Evolutionary conservation across 129 eudicot genomes (phyloP), one percentile per base, ranked within the genome.

Genomic region (Helianthus tuberosus): DNA sequence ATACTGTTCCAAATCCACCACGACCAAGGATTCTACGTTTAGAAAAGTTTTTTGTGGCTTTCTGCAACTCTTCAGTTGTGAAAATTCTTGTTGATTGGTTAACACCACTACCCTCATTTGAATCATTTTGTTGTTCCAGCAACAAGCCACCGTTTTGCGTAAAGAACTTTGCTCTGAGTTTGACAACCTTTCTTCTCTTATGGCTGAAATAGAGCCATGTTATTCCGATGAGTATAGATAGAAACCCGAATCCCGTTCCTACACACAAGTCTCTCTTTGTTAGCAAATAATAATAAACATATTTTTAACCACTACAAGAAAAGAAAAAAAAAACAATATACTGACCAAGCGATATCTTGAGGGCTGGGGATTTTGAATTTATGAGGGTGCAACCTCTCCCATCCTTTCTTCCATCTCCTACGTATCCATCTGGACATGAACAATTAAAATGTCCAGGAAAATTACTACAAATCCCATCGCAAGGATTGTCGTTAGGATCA

Each of bases 41-140:
- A 0, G 80, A 68, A 3, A 57, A 85, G 64, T 85, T 85, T 29
- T 85, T 76, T n/a, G 92, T 89, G n/a, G 96, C 96, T 25, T 58
- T 80, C 52, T 78, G 59, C 3, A 89, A 63, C 48, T 84, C 79
- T 53, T 84, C 85, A 0, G 77, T 74, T 0, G 81, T 54, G 50
- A 76, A 81, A 10, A 75, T 54, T 44, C 62, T 71, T 1, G 62
- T 65, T 1, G 74, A 47, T 15, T 71, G 59, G 5, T 76, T 66
- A 3, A 76, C 79, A 3, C 73, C 58, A 9, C 72, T 52, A 29
- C 78, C 77, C 20, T 68, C 81, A 6, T 76, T 81, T 3, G 85
- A 64, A 43, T 71, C 55, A 0, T 49, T 53, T 71, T 69, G 71
- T 79, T 84, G 84, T 70, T 76, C 58, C 27, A 84, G 62, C 48